Conservation (phyloP, 1,284 basidiomycete genomes). For the Paramarasmius palmivorus region DNA sequence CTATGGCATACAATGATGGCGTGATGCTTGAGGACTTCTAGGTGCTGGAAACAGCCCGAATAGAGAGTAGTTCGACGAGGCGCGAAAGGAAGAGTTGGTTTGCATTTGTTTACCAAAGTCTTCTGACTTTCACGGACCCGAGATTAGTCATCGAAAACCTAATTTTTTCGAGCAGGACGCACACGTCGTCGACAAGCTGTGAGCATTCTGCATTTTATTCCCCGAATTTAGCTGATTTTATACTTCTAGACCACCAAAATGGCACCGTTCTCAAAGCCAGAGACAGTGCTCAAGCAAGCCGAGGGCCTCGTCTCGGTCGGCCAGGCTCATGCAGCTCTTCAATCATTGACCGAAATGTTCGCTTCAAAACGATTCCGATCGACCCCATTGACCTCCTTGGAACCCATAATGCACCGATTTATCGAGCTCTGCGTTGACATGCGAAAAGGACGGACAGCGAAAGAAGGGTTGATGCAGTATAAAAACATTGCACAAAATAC, state of each 20-base stretch:
- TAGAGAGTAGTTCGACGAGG: too few species aligned
- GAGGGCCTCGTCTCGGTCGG: constrained; percentile 91
- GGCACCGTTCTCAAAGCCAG: constrained; percentile 90
- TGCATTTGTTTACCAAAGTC: too few species aligned
- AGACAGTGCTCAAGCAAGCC: constrained; percentile 89
- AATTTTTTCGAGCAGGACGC: not conserved
- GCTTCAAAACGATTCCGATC: constrained; percentile 92
- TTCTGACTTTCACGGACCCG: not conserved
- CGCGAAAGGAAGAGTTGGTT: too few species aligned
- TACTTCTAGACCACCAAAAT: constrained; percentile 38
- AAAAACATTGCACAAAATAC: constrained; percentile 96
- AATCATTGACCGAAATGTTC: constrained; percentile 91
- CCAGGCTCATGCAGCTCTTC: constrained; percentile 85
- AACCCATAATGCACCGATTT: constrained; percentile 94
- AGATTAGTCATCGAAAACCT: constrained; percentile 1
- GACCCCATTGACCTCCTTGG: constrained; percentile 86
- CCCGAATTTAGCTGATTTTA: not conserved
- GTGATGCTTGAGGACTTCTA: too few species aligned
- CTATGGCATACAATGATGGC: too few species aligned
- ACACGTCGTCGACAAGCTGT: not conserved
- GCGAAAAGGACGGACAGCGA: constrained; percentile 91
- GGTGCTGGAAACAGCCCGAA: too few species aligned
- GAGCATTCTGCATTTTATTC: not conserved
- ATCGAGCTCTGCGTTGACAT: constrained; percentile 96
- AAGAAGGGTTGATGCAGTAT: constrained; percentile 95